Percentiles rank a stretch among this genome's conserved stretches.
These are phyloP conservation scores for Tulasnella sp. DNA, from an alignment of 768 basidiomycete genomes.

Conservation along the genomic window DNA sequence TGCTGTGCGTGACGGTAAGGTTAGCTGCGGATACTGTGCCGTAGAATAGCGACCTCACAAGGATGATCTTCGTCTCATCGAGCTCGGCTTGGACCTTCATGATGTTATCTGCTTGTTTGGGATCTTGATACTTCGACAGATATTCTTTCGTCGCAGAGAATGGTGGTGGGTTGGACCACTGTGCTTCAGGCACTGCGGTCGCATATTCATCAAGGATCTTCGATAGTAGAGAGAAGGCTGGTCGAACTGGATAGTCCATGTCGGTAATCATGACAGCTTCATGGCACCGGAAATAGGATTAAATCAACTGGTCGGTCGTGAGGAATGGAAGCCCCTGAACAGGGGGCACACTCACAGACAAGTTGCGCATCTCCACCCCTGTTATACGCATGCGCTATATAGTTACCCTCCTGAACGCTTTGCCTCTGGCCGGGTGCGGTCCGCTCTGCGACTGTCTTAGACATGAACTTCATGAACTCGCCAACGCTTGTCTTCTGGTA, in stretches of 20 bases:
- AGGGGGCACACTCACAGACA: constrained; percentile 55
- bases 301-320: neutral
- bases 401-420: constrained; percentile 89
- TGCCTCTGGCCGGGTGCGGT: constrained; percentile 86
- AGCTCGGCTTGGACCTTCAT: constrained; percentile 98
- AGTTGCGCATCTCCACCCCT: constrained; percentile 80
- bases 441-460: constrained; percentile 86
- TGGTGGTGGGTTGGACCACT: constrained; percentile 61
- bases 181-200: constrained; percentile 67
- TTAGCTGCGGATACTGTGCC: constrained; percentile 1
- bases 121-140: constrained; percentile 92
- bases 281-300: neutral
- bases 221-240: constrained; percentile 90
- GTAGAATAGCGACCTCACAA: constrained; percentile 54
- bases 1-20: constrained; percentile 54
- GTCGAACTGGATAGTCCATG: constrained; percentile 92
- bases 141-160: constrained; percentile 76
- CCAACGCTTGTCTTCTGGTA: constrained; percentile 82
- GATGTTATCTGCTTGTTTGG: constrained; percentile 92
- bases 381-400: constrained; percentile 92
- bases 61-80: constrained; percentile 97
- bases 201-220: constrained; percentile 93
- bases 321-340: constrained; percentile 15
- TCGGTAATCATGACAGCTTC: constrained; percentile 89
- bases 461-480: constrained; percentile 93